Evolutionary conservation across 2,329 filamentous ascomycete genomes (phyloP).

Genomic region (Trichoderma afroharzianum): DNA sequence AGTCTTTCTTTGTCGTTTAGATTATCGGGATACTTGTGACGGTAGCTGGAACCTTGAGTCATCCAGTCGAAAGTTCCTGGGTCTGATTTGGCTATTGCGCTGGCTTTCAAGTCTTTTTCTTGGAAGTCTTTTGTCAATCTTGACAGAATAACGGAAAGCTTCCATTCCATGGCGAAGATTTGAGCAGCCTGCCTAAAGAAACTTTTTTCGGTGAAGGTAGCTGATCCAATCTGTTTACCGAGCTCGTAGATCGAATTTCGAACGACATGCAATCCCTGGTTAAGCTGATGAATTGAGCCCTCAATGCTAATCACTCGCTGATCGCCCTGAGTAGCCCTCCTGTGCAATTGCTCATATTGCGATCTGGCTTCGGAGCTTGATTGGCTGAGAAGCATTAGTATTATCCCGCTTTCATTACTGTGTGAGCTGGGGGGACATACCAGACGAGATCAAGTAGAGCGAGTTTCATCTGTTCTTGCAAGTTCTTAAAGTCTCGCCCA

Average conservation of each 20-base stretch:
- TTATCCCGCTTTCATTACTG: neutral
- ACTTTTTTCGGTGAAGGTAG: rapidly evolving
- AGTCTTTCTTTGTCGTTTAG: neutral
- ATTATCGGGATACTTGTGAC: neutral
- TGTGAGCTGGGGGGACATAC: neutral
- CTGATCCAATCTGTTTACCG: neutral
- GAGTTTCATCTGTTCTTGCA: neutral
- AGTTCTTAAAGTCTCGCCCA: rapidly evolving
- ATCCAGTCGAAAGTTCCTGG: neutral
- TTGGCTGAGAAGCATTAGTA: neutral
- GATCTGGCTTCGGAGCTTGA: neutral
- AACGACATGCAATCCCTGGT: neutral
- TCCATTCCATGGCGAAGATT: neutral
- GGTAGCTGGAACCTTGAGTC: neutral
- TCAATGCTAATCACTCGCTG: neutral
- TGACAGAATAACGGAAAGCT: neutral
- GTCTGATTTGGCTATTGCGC: neutral
- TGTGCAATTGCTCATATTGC: neutral
- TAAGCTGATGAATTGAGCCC: neutral
- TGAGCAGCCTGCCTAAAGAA: neutral
- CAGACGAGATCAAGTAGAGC: neutral
- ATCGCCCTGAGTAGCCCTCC: neutral
- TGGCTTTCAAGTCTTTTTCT: neutral
- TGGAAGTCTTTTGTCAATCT: neutral
- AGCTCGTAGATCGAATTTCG: neutral